A percentile compares a stretch with the other conserved stretches of the same genome.
Conservation (phyloP, 768 basidiomycete species). For the Hygrocybe punicea region DNA sequence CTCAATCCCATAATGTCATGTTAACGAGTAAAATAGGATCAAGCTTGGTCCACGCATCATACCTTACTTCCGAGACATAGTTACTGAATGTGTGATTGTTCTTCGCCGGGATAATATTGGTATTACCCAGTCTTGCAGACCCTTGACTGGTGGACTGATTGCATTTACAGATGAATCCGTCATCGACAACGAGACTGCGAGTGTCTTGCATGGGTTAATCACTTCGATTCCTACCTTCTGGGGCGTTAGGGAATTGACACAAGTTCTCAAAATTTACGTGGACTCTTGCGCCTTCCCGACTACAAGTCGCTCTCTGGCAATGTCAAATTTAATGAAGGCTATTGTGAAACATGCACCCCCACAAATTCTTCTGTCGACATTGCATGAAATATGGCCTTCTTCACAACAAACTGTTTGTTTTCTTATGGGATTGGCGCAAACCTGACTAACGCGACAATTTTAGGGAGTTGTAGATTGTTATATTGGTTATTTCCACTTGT, state of each 20-base stretch:
- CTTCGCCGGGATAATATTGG: slow-evolving; percentile 44
- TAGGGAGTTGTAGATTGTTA: slow-evolving; percentile 22
- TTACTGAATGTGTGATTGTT: slow-evolving; percentile 51
- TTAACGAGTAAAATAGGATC: slow-evolving; percentile 40
- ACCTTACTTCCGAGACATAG: slow-evolving; percentile 73
- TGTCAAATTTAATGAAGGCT: slow-evolving; percentile 54
- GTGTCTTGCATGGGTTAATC: slow-evolving; percentile 66
- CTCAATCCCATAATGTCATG: neutral
- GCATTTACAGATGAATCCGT: neutral
- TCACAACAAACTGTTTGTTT: slow-evolving; percentile 37
- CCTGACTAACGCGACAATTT: slow-evolving; percentile 19
- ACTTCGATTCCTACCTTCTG: slow-evolving; percentile 81
- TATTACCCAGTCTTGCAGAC: slow-evolving; percentile 10
- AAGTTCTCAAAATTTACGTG: slow-evolving; percentile 56
- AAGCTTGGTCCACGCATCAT: slow-evolving; percentile 86
- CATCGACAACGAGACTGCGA: slow-evolving; percentile 34
- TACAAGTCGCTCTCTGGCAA: slow-evolving; percentile 28
- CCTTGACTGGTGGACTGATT: neutral
- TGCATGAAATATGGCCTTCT: slow-evolving; percentile 56
- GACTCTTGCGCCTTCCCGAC: slow-evolving; percentile 38
- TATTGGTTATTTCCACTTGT: slow-evolving; percentile 62
- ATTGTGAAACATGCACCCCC: slow-evolving; percentile 69
- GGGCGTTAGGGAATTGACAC: slow-evolving; percentile 54
- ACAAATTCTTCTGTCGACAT: slow-evolving; percentile 61
- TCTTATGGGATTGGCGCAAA: neutral